Evolutionary conservation across 257 asterid genomes (phyloP), one percentile per base, ranked within the genome.

Genomic region (Eustoma russellianum): DNA sequence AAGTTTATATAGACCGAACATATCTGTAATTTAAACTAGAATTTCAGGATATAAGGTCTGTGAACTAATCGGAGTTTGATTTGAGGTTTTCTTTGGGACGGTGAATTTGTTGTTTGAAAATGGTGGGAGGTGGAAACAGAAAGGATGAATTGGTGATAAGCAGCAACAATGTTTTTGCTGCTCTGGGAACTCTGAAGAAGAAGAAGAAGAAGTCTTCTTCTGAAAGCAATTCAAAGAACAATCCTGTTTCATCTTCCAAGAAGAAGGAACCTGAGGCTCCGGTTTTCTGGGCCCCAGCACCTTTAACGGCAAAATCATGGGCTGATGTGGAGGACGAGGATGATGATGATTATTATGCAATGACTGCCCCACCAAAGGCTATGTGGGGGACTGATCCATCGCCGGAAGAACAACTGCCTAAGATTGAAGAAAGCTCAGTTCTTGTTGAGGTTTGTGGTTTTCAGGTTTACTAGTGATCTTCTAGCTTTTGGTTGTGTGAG

Each of bases 281-380:
- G 75, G 91, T 90, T 41, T 83, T 49, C 68, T 90, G 96, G 98
- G 89, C 96, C 12, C 98, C 96, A 1, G 86, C 98, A 5, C 98
- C 98, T 33, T 56, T 90, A 73, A 82, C 88, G 0, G 73, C 60
- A 13, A 90, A 83, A 77, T 83, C 94, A 0, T 90, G 98, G 98
- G 98, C 96, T 2, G 98, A 90, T 82, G 95, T 86, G 13, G 98
- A 90, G 33, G 98, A 90, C 18, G 98, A 90, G 60, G 96, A 87
- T 58, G 97, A 90, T 47, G 97, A 86, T 52, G 96, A 90, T 73
- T 90, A 90, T 71, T 90, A 76, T 33, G 96, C 96, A 33, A 90
- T 96, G 53, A 77, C 87, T 12, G 96, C 96, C 12, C 95, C 96
- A 14, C 98, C 96, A 9, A 74, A 61, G 71, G 68, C 93, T 0